Base-by-base conservation (phyloP, 345 rosid genomes). In the Salix brachista region DNA sequence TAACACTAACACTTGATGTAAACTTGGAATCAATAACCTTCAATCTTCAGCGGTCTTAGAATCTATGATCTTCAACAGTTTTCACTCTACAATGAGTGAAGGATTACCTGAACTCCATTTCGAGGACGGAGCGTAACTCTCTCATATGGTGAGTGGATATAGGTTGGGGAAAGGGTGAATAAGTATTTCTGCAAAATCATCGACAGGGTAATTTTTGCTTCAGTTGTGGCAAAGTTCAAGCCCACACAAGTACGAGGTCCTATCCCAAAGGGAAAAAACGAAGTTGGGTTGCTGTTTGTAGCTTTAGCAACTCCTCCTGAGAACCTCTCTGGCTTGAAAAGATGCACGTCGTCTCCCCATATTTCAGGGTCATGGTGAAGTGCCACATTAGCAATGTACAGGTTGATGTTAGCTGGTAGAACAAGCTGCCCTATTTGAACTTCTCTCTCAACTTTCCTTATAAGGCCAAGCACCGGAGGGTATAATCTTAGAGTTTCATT, bases 181-280 rank as follows among this genome's bases (percentile, higher is more conserved):
- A 50, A 67, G 71, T 82, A 84, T 4, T 65, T 74, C 14, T 82
- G 83, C 5, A 85, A 84, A 26, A 87, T 84, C 86, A 87, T 84
- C 0, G 84, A 77, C 17, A 84, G 78, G 3, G 81, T 79, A 54
- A 80, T 74, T 81, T 85, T 85, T 4, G 74, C 66, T 72, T 82
- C 87, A 1, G 78, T 25, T 1, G 60, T 67, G 6, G 87, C 80
- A 28, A 88, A 84, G 77, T 71, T 83, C 73, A 74, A 56, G 7
- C 84, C 78, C 6, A 67, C 87, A 26, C 80, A 87, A 44, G 12
- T 80, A 48, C 86, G 39, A 5, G 77, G 83, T 68, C 89, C 89
- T 46, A 80, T 37, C 13, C 85, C 65, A 4, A 84, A 87, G 2
- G 90, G 86, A 14, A 82, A 6, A 75, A 75, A 84, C 10, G 58